A percentile compares a stretch with the other conserved stretches of the same genome.
Conservation (phyloP, 176 grass and related monocot genomes). For the Aegilops tauschii region DNA sequence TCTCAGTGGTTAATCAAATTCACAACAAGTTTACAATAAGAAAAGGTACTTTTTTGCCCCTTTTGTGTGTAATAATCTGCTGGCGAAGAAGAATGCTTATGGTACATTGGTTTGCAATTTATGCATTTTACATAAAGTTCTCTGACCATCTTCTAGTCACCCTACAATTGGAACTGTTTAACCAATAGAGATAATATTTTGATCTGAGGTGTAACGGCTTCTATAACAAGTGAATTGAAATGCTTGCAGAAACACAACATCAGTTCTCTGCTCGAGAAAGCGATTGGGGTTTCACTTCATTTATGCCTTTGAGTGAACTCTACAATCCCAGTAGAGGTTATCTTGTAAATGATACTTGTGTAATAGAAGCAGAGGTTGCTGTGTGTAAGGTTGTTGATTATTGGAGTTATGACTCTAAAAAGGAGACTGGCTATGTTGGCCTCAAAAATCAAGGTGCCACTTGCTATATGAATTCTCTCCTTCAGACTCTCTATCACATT, state of each 20-base stretch:
- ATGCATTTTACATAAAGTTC: not conserved
- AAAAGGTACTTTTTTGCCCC: slow-evolving; percentile 64
- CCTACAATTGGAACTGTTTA: not conserved
- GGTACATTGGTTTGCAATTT: not conserved
- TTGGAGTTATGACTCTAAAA: slow-evolving; percentile 98
- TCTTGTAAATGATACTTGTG: slow-evolving; percentile 95
- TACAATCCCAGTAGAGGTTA: slow-evolving; percentile 92
- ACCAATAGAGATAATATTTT: not conserved
- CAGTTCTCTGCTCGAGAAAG: slow-evolving; percentile 95
- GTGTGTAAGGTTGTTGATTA: slow-evolving; percentile 93
- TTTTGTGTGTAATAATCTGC: not conserved
- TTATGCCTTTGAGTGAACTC: slow-evolving; percentile 93
- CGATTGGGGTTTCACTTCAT: slow-evolving; percentile 99
- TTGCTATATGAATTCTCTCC: slow-evolving; percentile 99
- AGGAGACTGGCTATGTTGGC: slow-evolving; percentile 97
- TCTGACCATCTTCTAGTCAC: not conserved
- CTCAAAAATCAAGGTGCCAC: slow-evolving; percentile 99
- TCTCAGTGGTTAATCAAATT: slow-evolving; percentile 84
- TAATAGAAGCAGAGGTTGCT: slow-evolving; percentile 93
- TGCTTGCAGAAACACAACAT: slow-evolving; percentile 89
- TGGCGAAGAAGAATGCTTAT: not conserved
- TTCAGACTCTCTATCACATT: slow-evolving; percentile 97
- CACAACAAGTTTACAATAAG: slow-evolving; percentile 91
- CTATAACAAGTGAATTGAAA: slow-evolving; percentile 10
- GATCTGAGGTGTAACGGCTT: not conserved